These are phyloP conservation scores for Leptographium wingfieldii DNA, from an alignment of 2,329 filamentous ascomycete species.

Conservation along the genomic window DNA sequence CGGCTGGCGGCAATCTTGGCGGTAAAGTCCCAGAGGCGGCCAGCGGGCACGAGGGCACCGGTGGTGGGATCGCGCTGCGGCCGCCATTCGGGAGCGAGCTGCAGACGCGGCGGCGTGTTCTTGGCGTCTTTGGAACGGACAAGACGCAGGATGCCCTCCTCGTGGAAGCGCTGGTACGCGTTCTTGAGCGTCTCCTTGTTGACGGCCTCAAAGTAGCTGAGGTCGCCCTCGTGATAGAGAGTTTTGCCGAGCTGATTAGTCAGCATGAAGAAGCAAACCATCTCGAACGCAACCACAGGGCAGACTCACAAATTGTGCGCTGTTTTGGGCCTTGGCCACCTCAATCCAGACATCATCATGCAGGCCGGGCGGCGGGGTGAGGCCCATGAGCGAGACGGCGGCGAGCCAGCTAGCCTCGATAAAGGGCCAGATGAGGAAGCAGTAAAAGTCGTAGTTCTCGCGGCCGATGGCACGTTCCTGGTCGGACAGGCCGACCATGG, in stretches of 20 bases:
- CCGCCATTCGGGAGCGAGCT: constrained; percentile 62
- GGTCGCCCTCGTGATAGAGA: constrained; percentile 90
- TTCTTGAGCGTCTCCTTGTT: constrained; percentile 98
- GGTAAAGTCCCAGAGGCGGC: constrained; percentile 81
- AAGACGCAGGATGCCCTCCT: constrained; percentile 76
- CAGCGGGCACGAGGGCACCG: constrained; percentile 52
- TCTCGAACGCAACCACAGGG: too few species aligned
- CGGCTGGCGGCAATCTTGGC: constrained; percentile 73
- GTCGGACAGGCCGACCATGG: constrained; percentile 60
- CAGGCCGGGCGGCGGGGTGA: constrained; percentile 55
- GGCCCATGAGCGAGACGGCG: constrained; percentile 73
- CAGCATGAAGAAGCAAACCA: constrained; percentile 10
- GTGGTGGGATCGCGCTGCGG: constrained; percentile 51
- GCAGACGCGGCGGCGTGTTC: constrained; percentile 40
- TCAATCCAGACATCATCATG: constrained; percentile 68
- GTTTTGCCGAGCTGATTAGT: constrained; percentile 69
- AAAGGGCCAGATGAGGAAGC: constrained; percentile 97
- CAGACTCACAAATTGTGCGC: constrained; percentile 66
- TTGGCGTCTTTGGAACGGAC: constrained; percentile 56
- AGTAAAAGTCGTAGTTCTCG: constrained; percentile 98
- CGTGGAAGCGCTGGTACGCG: constrained; percentile 73
- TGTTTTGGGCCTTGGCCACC: constrained; percentile 63
- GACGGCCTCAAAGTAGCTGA: constrained; percentile 94
- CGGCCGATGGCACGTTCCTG: constrained; percentile 65
- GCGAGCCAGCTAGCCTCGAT: constrained; percentile 91